Evolutionary conservation across 805 yeast species (phyloP).

Genomic region (Candida michaelii): DNA sequence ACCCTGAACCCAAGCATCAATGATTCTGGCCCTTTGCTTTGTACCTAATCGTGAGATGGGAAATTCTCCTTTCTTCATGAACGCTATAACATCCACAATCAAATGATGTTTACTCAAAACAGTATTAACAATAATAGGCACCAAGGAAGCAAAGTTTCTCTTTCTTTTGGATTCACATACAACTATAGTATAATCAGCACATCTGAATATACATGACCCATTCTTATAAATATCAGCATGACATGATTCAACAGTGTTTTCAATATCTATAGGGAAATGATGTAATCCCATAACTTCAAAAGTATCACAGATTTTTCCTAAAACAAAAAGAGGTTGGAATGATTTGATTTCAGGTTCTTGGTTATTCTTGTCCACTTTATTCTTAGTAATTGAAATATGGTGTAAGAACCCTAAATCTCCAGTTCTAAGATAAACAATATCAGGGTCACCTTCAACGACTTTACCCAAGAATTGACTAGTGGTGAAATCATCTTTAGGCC

Average conservation of each 20-base stretch:
- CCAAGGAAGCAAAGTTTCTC: conserved; percentile 64
- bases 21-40: conserved; percentile 70
- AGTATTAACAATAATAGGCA: conserved; percentile 78
- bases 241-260: conserved; percentile 45
- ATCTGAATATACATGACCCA: conserved; percentile 70
- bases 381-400: conserved; percentile 52
- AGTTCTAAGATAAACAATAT: conserved; percentile 70
- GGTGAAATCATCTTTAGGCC: conserved; percentile 52
- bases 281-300: conserved; percentile 89
- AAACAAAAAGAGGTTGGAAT: conserved; percentile 77
- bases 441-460: conserved; percentile 60
- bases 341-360: conserved; percentile 26
- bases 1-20: conserved; percentile 53
- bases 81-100: conserved; percentile 79
- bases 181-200: conserved; percentile 75
- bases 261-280: conserved; percentile 87
- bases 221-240: conserved; percentile 57
- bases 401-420: conserved; percentile 95
- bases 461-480: conserved; percentile 57
- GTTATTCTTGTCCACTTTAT: conserved; percentile 19
- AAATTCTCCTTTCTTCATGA: conserved; percentile 61
- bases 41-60: conserved; percentile 73
- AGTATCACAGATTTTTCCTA: conserved; percentile 83
- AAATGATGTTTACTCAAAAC: conserved; percentile 80
- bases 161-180: conserved; percentile 63